Conservation (phyloP, 2,329 filamentous ascomycete genomes). For the Cercospora beticola region DNA sequence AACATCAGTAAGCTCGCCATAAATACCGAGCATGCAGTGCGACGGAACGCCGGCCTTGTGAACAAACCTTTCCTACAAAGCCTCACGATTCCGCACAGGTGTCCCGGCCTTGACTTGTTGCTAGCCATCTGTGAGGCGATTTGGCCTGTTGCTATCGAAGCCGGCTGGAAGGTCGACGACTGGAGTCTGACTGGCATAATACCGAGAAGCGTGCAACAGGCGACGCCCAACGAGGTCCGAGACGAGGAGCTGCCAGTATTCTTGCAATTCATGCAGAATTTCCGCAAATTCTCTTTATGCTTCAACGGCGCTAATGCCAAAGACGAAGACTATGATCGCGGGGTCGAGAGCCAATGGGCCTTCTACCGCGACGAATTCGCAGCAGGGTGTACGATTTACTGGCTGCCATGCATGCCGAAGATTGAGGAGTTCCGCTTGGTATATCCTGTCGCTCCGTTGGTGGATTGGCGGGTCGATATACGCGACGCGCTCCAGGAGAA, state of each 20-base stretch:
- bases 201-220: background rate
- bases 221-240: background rate
- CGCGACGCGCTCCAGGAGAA: background rate
- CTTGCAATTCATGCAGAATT: background rate
- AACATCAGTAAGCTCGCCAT: background rate
- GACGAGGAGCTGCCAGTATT: background rate
- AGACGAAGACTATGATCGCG: background rate
- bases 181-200: background rate
- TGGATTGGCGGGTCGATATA: background rate
- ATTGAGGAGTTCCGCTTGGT: background rate
- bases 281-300: background rate
- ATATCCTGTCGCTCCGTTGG: background rate
- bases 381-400: background rate
- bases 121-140: background rate
- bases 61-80: background rate
- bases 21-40: background rate
- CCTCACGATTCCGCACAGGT: background rate
- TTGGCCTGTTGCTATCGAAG: background rate
- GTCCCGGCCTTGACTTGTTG: background rate
- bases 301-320: background rate
- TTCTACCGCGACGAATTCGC: background rate
- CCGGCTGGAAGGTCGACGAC: background rate
- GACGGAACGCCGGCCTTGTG: background rate
- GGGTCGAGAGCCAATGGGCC: background rate
- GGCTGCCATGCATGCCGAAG: background rate